Evolutionary conservation across 2,329 filamentous ascomycete genomes (phyloP), one percentile per base, ranked within the genome.

Genomic region (Davidsoniella eucalypti): DNA sequence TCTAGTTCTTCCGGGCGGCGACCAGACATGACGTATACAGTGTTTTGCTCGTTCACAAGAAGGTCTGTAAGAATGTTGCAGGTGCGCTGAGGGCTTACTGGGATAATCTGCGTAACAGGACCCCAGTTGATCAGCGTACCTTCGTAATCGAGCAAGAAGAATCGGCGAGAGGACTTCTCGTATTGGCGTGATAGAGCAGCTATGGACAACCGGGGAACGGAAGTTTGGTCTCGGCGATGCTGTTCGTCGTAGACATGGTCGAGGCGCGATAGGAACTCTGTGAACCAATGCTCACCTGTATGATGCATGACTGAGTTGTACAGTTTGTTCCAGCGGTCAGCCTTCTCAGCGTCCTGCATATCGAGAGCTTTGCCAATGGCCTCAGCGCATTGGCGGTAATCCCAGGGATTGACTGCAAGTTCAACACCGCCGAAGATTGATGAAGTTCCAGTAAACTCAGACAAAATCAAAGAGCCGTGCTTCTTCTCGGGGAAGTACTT

Each of bases 91-190:
- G 87, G 87, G 56, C 84, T 93, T 47, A 86, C 83, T 16, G 92
- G 73, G 45, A 94, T 86, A 54, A 92, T 90, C 59, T 84, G 83
- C 54, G 79, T 84, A 51, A 87, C 82, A 0, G 85, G 84, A 3
- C 87, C 87, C 75, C 87, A 92, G 49, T 82, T 86, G 41, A 92
- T 85, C 6, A 96, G 69, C 0, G 90, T 96, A 42, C 87, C 90
- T 63, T 96, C 90, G 60, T 94, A 94, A 60, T 96, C 90, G 42
- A 96, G 71, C 56, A 96, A 80, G 64, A 96, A 92, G 2, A 96
- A 71, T 14, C 88, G 80, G 17, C 77, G 75, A 40, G 76, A 64
- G 0, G 84, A 76, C 7, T 68, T 62, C 53, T 73, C 69, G 63
- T 95, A 96, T 54, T 77, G 72, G 44, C 76, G 67, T 2, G 72